Evolutionary conservation across 1,284 basidiomycete species (phyloP).

Genomic region (Pyrrhoderma lamaoense): DNA sequence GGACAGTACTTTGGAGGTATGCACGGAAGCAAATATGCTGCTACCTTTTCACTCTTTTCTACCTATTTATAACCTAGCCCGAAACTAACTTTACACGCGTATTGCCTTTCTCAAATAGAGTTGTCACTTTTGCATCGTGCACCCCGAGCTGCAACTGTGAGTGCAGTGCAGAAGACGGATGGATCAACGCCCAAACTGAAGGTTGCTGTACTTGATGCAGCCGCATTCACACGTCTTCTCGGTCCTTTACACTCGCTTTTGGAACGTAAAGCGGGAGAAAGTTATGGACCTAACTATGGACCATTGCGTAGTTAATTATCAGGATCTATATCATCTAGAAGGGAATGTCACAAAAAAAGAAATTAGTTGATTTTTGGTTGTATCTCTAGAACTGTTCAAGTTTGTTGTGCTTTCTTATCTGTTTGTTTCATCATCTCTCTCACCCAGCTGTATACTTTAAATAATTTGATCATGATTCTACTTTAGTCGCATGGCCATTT

Average conservation of each 20-base stretch:
- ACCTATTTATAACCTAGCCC: background rate
- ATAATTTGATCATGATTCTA: too few relatives aligned
- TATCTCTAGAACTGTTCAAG: conserved; percentile 8
- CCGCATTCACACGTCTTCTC: conserved; percentile 90
- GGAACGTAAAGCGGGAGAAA: conserved; percentile 69
- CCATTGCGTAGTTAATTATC: background rate
- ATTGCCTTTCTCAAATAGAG: conserved; percentile 39
- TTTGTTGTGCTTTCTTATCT: background rate
- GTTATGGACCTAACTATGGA: conserved; percentile 33
- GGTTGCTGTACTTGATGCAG: conserved; percentile 89
- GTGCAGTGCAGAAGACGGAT: conserved; percentile 57
- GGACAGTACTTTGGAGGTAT: conserved; percentile 98
- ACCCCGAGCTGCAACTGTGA: conserved; percentile 90
- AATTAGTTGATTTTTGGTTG: conserved; percentile 1
- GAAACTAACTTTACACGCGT: conserved; percentile 8
- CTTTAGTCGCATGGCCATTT: too few relatives aligned
- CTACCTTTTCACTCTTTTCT: background rate
- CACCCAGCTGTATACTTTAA: too few relatives aligned
- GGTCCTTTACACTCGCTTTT: conserved; percentile 87
- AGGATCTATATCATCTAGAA: background rate
- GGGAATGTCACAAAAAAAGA: background rate
- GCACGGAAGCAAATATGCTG: conserved; percentile 25
- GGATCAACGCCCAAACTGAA: conserved; percentile 61
- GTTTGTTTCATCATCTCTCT: background rate
- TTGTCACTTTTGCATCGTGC: conserved; percentile 78